Evolutionary conservation across 225 moss, liverwort and hornwort genomes (phyloP).

Genomic region (Thuidium tamariscinum): DNA sequence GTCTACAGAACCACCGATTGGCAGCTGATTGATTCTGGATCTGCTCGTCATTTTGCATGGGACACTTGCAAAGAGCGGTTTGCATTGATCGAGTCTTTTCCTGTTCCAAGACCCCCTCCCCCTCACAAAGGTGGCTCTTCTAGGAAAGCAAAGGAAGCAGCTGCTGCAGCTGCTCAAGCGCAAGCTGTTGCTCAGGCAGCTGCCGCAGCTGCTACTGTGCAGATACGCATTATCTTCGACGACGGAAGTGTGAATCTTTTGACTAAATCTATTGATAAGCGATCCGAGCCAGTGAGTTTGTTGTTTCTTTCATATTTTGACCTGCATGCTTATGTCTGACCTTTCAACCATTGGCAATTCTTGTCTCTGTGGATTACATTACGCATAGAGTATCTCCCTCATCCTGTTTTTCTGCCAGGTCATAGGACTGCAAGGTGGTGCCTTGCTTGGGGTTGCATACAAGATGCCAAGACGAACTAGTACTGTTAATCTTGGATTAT

Average conservation of each 20-base stretch:
- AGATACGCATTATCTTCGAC: constrained; percentile 85
- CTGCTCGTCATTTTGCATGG: constrained; percentile 91
- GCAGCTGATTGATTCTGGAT: constrained; percentile 61
- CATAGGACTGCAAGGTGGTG: constrained; percentile 82
- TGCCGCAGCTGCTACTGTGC: constrained; percentile 85
- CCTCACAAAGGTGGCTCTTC: constrained; percentile 73
- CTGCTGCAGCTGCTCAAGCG: constrained; percentile 75
- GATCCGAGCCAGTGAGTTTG: constrained; percentile 75
- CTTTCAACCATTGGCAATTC: neutral
- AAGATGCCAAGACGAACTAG: constrained; percentile 82
- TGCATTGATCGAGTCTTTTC: constrained; percentile 69
- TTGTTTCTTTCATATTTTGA: neutral
- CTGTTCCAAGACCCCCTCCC: constrained; percentile 62
- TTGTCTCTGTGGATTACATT: neutral
- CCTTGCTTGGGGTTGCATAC: constrained; percentile 82
- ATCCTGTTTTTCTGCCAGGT: constrained; percentile 42
- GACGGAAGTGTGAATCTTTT: constrained; percentile 81
- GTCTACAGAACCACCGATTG: constrained; percentile 78
- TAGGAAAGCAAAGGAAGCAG: constrained; percentile 94
- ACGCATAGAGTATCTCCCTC: neutral
- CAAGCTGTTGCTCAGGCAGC: constrained; percentile 75
- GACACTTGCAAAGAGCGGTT: constrained; percentile 97
- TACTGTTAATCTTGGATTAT: constrained; percentile 39
- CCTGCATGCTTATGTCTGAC: neutral
- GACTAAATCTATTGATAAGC: constrained; percentile 77